Evolutionary conservation across 768 basidiomycete genomes (phyloP).

Genomic region (Calvatia gigantea): DNA sequence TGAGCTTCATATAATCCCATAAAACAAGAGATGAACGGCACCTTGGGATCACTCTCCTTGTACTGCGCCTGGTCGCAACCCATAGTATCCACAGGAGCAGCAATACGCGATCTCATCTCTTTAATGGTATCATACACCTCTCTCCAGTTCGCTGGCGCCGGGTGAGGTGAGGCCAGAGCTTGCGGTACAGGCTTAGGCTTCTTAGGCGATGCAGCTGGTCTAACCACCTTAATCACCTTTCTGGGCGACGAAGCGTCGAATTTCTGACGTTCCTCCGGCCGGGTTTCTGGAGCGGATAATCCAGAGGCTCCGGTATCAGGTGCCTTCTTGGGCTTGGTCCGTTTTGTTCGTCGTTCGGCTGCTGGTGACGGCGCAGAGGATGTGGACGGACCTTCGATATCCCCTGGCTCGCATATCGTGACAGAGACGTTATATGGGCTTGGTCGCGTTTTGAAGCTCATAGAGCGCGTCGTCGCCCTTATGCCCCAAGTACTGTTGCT

Average conservation of each 20-base stretch:
- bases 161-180: constrained; percentile 56
- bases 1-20: background rate
- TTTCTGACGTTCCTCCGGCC: background rate
- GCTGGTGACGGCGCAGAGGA: background rate
- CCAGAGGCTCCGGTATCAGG: background rate
- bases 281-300: background rate
- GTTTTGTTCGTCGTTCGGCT: background rate
- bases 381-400: background rate
- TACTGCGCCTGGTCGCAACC: constrained; percentile 73
- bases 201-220: constrained; percentile 18
- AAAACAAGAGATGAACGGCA: constrained; percentile 21
- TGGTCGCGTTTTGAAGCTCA: constrained; percentile 6
- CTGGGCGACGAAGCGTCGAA: background rate
- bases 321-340: constrained; percentile 5
- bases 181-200: constrained; percentile 58
- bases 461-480: constrained; percentile 5
- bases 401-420: background rate
- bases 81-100: constrained; percentile 92
- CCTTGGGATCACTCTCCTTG: constrained; percentile 65
- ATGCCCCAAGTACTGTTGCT: constrained; percentile 1
- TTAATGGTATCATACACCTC: constrained; percentile 71
- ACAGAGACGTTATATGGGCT: background rate
- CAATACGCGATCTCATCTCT: constrained; percentile 65
- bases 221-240: constrained; percentile 4
- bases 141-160: constrained; percentile 63